phyloP scores from a whole-genome alignment of 768 basidiomycete species.

The Agaricus blazei region DNA sequence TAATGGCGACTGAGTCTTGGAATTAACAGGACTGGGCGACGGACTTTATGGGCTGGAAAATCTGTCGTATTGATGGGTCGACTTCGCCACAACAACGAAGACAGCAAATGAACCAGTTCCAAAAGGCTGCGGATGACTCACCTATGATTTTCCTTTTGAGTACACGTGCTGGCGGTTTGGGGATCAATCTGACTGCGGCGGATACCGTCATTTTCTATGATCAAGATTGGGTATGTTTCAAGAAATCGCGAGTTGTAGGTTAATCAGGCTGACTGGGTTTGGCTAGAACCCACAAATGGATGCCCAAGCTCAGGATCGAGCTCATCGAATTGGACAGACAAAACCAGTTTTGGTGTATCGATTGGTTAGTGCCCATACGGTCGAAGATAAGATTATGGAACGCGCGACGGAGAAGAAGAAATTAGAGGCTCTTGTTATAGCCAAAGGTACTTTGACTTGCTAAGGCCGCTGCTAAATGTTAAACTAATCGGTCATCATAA shows the following conservation, averaged over 20 bases:
- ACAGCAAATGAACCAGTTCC: conserved; percentile 82
- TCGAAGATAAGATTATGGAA: conserved; percentile 91
- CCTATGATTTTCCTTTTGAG: conserved; percentile 77
- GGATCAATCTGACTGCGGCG: conserved; percentile 76
- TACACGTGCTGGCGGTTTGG: conserved; percentile 75
- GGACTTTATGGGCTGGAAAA: conserved; percentile 73
- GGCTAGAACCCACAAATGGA: conserved; percentile 92
- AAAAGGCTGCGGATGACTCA: conserved; percentile 54
- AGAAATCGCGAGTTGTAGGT: background rate
- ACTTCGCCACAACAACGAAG: conserved; percentile 79
- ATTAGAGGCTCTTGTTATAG: conserved; percentile 93
- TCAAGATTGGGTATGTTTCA: conserved; percentile 71
- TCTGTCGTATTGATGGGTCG: conserved; percentile 91
- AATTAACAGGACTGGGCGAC: conserved; percentile 76
- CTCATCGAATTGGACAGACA: conserved; percentile 94
- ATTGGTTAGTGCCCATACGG: conserved; percentile 79
- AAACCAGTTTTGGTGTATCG: conserved; percentile 87
- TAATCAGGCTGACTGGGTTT: background rate
- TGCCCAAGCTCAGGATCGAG: conserved; percentile 90
- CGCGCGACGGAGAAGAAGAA: conserved; percentile 83
- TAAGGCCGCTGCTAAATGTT: background rate
- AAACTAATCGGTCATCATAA: background rate
- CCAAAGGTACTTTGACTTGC: conserved; percentile 53
- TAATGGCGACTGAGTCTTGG: background rate
- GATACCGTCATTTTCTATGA: conserved; percentile 95